Percentiles rank a stretch among this genome's conserved stretches.
These are phyloP conservation scores for Beauveria scarabaeidicola DNA, from an alignment of 2,329 filamentous ascomycete genomes.

Conservation along the genomic window DNA sequence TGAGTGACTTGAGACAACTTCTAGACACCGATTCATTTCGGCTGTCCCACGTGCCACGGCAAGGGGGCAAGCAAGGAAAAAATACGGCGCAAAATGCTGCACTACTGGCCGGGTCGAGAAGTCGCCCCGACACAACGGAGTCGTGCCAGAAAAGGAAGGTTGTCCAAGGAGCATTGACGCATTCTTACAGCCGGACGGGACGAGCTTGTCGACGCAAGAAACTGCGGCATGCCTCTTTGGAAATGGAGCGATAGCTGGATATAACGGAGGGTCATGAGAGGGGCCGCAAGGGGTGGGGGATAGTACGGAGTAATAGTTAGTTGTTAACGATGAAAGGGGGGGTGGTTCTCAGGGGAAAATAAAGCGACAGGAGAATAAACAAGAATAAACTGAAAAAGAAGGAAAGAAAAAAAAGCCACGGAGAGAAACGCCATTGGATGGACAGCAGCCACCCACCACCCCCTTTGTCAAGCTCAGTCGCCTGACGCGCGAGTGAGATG, in stretches of 20 bases:
- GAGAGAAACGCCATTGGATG: conserved; percentile 3
- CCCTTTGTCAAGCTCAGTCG: neutral
- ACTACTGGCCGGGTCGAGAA: neutral
- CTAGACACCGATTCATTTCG: conserved; percentile 1
- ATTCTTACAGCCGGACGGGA: neutral
- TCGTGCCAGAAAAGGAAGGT: neutral
- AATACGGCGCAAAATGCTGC: neutral
- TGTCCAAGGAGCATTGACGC: neutral
- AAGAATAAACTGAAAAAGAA: no score
- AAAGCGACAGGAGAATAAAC: neutral
- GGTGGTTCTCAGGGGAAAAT: neutral
- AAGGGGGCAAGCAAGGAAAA: neutral
- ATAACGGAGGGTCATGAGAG: neutral
- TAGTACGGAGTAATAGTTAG: neutral
- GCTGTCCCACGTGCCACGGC: neutral
- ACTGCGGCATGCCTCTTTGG: conserved; percentile 4
- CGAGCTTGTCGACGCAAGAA: conserved; percentile 2
- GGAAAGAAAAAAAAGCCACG: neutral
- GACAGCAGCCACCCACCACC: neutral
- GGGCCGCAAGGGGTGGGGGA: neutral
- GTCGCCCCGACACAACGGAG: neutral
- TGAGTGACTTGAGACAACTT: neutral
- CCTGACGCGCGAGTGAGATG: neutral
- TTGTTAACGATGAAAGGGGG: neutral
- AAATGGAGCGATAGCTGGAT: neutral